Base-by-base conservation (phyloP, 2,329 filamentous ascomycete species). In the Hypoxylon sp. region DNA sequence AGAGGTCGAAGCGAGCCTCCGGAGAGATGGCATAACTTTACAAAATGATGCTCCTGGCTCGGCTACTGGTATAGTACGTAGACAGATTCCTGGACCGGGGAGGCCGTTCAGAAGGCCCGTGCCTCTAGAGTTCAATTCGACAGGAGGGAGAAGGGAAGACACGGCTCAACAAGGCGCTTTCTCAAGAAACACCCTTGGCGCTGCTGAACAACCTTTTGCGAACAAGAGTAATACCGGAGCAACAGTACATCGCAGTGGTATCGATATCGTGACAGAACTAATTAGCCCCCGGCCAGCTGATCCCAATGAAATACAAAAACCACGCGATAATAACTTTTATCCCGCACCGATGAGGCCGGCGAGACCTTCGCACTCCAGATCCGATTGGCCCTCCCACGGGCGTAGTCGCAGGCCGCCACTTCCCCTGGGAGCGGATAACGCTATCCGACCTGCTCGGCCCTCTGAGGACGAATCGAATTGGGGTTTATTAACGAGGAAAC, bases 401-500 rank as follows among this genome's bases (percentile, higher is more conserved):
- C 11, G 36, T 43, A 23, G n/a, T 13, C 21, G 23, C 19, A 30
- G 19, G n/a, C 32, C 13, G 21, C 34, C 30, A 3, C 14, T 46
- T 48, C 53, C 2, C 30, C n/a, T 36, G 14, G 5, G 17, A 25
- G 14, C n/a, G 17, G 38, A 43, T 25, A 68, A 59, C 30, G 28
- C 23, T 23, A 28, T 52, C 14, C 17, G 49, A 10, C 7, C 52
- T 23, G 9, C 58, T 14, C 28, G 4, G 21, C 17, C 50, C 19
- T 25, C 48, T 1, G 28, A 30, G 5, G 30, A 13, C 2, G 23
- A 65, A n/a, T 63, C 61, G 2, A 48, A 41, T 32, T 74, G 72
- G 72, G 49, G 68, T 2, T 59, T 68, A 55, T 34, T 75, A 10
- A 56, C 71, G 11, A 71, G 68, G 48, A 73, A 69, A 43, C 49